These are phyloP conservation scores for Ceratocystis diversiconidia DNA, from an alignment of 2,329 filamentous ascomycete genomes.

Conservation along the genomic window DNA sequence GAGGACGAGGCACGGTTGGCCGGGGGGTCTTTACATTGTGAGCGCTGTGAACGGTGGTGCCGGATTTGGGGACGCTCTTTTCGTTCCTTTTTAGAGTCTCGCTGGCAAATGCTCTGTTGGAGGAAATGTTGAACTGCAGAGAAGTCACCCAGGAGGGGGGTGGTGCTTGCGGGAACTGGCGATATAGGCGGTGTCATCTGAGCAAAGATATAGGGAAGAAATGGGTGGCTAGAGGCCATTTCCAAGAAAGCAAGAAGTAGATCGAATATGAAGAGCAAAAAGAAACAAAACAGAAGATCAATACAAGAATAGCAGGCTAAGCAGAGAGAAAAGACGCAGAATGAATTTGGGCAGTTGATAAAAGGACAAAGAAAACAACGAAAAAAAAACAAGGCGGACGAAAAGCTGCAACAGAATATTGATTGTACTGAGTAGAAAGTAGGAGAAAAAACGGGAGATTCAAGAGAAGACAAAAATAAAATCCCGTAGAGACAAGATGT, in stretches of 20 bases:
- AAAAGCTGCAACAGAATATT: background rate
- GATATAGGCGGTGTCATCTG: constrained; percentile 18
- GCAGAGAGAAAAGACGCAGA: background rate
- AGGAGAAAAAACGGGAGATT: background rate
- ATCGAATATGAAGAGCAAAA: background rate
- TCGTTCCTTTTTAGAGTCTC: background rate
- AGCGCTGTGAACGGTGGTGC: background rate
- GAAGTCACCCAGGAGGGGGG: constrained; percentile 14
- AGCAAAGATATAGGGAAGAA: constrained; percentile 12
- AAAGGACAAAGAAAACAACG: background rate
- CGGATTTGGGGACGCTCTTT: background rate
- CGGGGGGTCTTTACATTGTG: background rate
- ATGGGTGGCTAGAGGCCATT: constrained; percentile 1
- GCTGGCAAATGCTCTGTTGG: background rate
- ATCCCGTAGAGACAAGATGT: background rate
- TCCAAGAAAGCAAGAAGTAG: background rate
- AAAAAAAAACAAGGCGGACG: background rate
- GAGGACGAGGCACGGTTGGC: background rate
- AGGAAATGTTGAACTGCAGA: constrained; percentile 2
- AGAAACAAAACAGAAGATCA: background rate
- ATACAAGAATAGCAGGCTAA: background rate
- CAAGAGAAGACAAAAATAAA: background rate
- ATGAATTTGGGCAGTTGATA: background rate
- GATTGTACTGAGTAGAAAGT: background rate
- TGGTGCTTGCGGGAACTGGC: constrained; percentile 12